Evolutionary conservation across 257 asterid genomes (phyloP).

Genomic region (Ocimum tenuiflorum): DNA sequence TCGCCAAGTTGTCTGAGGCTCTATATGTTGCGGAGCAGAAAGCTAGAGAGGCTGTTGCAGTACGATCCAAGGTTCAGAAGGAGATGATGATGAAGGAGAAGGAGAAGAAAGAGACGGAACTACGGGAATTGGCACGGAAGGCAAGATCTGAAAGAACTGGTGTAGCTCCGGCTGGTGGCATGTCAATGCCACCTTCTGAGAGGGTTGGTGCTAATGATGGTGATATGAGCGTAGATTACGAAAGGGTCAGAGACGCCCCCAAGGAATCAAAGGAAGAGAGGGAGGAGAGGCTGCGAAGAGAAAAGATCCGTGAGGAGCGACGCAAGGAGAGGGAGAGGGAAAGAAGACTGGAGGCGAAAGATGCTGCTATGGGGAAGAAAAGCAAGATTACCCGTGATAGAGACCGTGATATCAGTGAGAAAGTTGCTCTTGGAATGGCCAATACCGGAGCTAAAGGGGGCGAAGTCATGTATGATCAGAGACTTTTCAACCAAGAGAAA

Average conservation of each 20-base stretch:
- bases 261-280: conserved; percentile 65
- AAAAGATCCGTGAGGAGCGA: conserved; percentile 85
- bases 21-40: conserved; percentile 78
- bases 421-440: conserved; percentile 88
- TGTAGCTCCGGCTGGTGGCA: conserved; percentile 43
- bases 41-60: conserved; percentile 92
- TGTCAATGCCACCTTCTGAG: conserved; percentile 58
- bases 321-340: conserved; percentile 86
- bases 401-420: conserved; percentile 83
- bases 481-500: conserved; percentile 85
- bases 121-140: conserved; percentile 75
- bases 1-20: conserved; percentile 73
- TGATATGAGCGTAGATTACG: conserved; percentile 54
- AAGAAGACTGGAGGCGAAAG: conserved; percentile 82
- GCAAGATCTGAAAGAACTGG: conserved; percentile 84
- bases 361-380: conserved; percentile 83
- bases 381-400: conserved; percentile 84
- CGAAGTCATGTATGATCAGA: conserved; percentile 79
- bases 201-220: conserved; percentile 40
- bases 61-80: conserved; percentile 84
- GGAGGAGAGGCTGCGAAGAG: conserved; percentile 57
- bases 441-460: conserved; percentile 54
- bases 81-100: conserved; percentile 92
- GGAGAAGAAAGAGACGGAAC: conserved; percentile 80
- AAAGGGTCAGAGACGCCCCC: conserved; percentile 48